Conservation (phyloP, 345 rosid genomes). For the Luvunga scandens region DNA sequence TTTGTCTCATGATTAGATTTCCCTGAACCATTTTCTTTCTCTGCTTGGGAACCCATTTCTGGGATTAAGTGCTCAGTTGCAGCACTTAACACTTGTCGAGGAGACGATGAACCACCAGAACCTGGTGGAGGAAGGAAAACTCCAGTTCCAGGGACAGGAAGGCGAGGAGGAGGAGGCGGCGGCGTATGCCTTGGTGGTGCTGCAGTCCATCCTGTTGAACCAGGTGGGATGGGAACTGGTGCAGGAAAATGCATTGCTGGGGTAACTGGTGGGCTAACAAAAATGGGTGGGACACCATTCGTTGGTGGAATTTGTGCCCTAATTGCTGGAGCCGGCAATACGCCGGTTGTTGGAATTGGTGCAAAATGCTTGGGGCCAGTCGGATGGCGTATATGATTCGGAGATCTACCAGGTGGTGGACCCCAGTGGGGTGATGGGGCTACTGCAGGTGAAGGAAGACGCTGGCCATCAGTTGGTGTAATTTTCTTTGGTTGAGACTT, state of each 20-base stretch:
- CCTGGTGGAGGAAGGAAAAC: conserved; percentile 89
- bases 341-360: conserved; percentile 40
- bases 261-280: conserved; percentile 45
- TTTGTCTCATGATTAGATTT: conserved; percentile 17
- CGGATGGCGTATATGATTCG: conserved; percentile 49
- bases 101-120: conserved; percentile 41
- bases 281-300: conserved; percentile 52
- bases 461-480: conserved; percentile 31
- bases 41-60: conserved; percentile 24
- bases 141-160: conserved; percentile 83
- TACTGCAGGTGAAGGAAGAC: conserved; percentile 28
- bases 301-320: conserved; percentile 54
- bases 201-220: conserved; percentile 61
- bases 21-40: conserved; percentile 29
- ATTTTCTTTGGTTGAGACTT: conserved; percentile 59
- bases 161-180: conserved; percentile 57
- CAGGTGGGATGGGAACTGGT: conserved; percentile 53
- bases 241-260: conserved; percentile 60
- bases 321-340: conserved; percentile 51
- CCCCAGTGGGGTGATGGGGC: conserved; percentile 56
- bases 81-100: conserved; percentile 20
- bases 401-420: conserved; percentile 53
- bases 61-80: conserved; percentile 21
- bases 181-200: conserved; percentile 63
- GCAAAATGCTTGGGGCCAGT: conserved; percentile 56